phyloP scores from a whole-genome alignment of 108 stramenopile genomes.

The Pseudonitzschia pungens region DNA sequence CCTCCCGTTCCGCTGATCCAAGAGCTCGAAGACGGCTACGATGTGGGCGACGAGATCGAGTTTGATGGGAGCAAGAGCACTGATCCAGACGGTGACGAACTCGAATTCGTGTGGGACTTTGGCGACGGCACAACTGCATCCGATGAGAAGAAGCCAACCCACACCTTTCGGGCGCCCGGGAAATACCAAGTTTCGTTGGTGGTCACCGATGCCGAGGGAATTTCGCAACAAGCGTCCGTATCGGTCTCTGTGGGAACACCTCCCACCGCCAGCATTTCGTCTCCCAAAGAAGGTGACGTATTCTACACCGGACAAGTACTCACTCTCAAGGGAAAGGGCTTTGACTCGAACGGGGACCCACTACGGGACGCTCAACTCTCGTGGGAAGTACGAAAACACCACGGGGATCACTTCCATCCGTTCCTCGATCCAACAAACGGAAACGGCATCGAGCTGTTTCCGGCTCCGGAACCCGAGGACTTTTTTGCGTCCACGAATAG shows the following conservation, averaged over 20 bases:
- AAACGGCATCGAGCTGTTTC: conserved; percentile 20
- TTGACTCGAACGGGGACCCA: conserved; percentile 12
- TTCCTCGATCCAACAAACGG: conserved; percentile 28
- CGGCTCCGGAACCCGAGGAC: conserved; percentile 19
- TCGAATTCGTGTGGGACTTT: conserved; percentile 40
- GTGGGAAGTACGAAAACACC: conserved; percentile 45
- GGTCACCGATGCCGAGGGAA: conserved; percentile 28
- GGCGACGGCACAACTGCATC: conserved; percentile 20
- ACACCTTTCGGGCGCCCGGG: conserved; percentile 13
- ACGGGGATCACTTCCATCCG: conserved; percentile 34
- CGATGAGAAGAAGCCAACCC: background rate
- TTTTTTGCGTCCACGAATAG: conserved; percentile 34
- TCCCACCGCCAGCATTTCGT: conserved; percentile 21
- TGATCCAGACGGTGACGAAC: conserved; percentile 36
- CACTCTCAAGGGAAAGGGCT: conserved; percentile 20
- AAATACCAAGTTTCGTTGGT: conserved; percentile 16
- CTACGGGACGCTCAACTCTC: conserved; percentile 21
- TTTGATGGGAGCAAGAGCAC: conserved; percentile 33
- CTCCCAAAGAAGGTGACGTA: conserved; percentile 12
- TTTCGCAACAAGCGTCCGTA: background rate
- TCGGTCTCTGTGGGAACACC: conserved; percentile 11
- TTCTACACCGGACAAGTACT: conserved; percentile 35
- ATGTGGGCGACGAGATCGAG: conserved; percentile 31
- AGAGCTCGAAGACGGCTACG: conserved; percentile 4
- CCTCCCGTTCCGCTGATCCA: conserved; percentile 21